Evolutionary conservation across 1,284 basidiomycete genomes (phyloP), one percentile per base, ranked within the genome.

Genomic region (Microstroma glucosiphilum): DNA sequence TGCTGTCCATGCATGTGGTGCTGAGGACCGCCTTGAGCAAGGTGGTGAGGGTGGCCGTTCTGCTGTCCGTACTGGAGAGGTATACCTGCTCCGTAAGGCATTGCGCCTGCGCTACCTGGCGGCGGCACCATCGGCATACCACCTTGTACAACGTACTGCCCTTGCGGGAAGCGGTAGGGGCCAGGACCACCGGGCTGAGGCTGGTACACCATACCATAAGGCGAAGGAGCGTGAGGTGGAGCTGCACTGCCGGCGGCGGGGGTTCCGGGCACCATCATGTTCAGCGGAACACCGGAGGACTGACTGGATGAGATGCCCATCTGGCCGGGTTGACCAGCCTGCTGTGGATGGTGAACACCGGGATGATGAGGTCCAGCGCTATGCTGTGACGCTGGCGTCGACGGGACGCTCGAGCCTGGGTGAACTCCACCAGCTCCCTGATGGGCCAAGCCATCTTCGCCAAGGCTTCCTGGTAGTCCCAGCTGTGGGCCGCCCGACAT

Each of bases 201-300:
- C 61, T 68, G 67, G 57, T 67, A 71, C 54, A 67, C 63, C 64
- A 71, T 69, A 46, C 67, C 65, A 42, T 69, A 70, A 1, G 68
- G 69, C 15, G 67, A 56, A 64, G 60, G 61, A 23, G 51, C n/a
- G 7, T 25, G 51, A 26, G 26, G 23, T 1, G 41, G n/a, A 12
- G 57, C 40, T 46, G 53, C 23, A 15, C 17, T 21, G 1, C 23
- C 26, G 17, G 57, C 26, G 6, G 43, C 21, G 46, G 37, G 9
- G 46, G 49, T 37, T 57, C 40, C 48, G 13, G 48, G 48, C 40
- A 48, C 40, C 23, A 25, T 37, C 30, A 37, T 37, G 30, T 37
- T 37, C 30, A 37, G 30, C 30, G 30, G 30, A 37, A 37, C 30
- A 37, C 30, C 30, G 4, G 30, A 37, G 9, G 30, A 37, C 30